Evolutionary conservation across 2,329 filamentous ascomycete species (phyloP).

Genomic region (Leptographium galeiforme): DNA sequence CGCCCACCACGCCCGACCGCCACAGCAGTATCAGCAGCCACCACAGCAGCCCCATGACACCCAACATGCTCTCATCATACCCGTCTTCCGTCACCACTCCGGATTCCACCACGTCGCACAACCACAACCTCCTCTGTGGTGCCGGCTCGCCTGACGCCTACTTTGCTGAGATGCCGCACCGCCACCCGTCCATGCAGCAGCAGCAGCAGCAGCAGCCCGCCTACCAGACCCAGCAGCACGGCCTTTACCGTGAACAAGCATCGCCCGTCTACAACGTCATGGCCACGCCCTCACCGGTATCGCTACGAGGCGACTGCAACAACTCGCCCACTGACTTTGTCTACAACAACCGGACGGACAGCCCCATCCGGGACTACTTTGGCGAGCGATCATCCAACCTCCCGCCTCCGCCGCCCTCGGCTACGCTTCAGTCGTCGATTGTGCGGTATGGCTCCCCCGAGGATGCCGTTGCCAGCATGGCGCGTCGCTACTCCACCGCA

Average conservation of each 20-base stretch:
- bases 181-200: background rate
- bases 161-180: slow-evolving; percentile 5
- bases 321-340: slow-evolving; percentile 10
- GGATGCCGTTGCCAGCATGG: background rate
- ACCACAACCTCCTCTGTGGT: background rate
- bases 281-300: slow-evolving; percentile 2
- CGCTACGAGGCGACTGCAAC: slow-evolving; percentile 5
- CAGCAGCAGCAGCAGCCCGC: background rate
- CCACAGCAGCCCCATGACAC: slow-evolving; percentile 28
- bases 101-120: slow-evolving; percentile 4
- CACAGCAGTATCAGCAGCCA: slow-evolving; percentile 9
- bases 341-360: slow-evolving; percentile 6
- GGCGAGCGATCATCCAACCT: slow-evolving; percentile 7
- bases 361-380: slow-evolving; percentile 16
- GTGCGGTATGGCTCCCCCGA: background rate
- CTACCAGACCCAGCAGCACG: slow-evolving; percentile 32
- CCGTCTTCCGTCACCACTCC: slow-evolving; percentile 63
- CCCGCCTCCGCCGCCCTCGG: slow-evolving; percentile 9
- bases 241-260: slow-evolving; percentile 15
- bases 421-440: slow-evolving; percentile 9
- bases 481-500: background rate
- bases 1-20: slow-evolving; percentile 9
- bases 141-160: slow-evolving; percentile 7
- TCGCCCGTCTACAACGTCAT: background rate
- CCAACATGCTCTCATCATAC: slow-evolving; percentile 66